Percentiles rank a stretch among this genome's conserved stretches.
phyloP scores from a whole-genome alignment of 352 stramenopile species.

The Saprolegnia parasitica region DNA sequence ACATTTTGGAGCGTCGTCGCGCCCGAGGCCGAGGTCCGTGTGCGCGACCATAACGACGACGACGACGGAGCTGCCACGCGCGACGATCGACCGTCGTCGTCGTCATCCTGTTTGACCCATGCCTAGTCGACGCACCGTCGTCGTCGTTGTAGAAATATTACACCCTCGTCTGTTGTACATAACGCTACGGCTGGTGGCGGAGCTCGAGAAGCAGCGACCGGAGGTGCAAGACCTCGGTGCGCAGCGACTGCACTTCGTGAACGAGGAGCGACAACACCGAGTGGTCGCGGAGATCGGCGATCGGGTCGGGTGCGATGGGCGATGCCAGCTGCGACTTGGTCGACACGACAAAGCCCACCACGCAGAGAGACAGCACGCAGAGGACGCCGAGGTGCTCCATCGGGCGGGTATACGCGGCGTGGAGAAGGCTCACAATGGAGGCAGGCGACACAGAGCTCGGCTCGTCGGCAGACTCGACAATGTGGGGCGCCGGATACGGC shows the following conservation, averaged over 20 bases:
- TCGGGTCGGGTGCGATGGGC: not conserved
- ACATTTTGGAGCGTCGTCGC: conserved; percentile 66
- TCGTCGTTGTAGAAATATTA: conserved; percentile 20
- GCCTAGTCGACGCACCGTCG: not conserved
- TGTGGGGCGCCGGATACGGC: not conserved
- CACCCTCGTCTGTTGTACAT: not conserved
- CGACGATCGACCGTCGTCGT: not conserved
- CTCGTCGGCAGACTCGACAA: not conserved
- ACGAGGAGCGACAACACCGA: conserved; percentile 12
- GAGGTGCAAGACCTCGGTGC: conserved; percentile 5
- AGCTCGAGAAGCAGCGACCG: not conserved
- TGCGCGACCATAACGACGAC: not conserved
- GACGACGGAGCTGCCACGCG: not conserved
- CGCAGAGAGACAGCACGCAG: not conserved
- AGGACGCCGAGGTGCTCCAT: conserved; percentile 19
- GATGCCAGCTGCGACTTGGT: not conserved
- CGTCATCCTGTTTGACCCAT: not conserved
- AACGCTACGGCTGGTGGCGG: not conserved
- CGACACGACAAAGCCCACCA: conserved; percentile 16
- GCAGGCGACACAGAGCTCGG: not conserved
- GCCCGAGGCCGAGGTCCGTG: not conserved
- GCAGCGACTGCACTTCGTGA: conserved; percentile 8
- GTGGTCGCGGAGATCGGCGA: not conserved
- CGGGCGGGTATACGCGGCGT: not conserved
- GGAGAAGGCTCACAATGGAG: not conserved